Evolutionary conservation across 345 rosid genomes (phyloP), one percentile per base, ranked within the genome.

Genomic region (Chamaenerion angustifolium): DNA sequence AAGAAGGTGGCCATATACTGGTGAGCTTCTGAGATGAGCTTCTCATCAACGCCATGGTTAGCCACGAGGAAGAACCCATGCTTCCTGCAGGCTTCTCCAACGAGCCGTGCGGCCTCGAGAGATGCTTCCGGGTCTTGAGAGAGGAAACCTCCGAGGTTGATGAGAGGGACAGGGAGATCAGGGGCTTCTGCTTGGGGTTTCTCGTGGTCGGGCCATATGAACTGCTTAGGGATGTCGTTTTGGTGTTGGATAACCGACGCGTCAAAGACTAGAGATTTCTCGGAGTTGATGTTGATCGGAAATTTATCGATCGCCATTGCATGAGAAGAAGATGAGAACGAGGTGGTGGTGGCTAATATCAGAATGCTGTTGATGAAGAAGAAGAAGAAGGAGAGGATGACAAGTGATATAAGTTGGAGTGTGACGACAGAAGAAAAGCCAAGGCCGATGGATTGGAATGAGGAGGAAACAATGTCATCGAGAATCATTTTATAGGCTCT

Each of bases 61-160:
- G 76, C 79, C 2, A 88, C 90, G 6, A 88, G 84, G 50, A 93
- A 88, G 73, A 93, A 93, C 0, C 99, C 99, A 4, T 93, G 96
- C 47, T 74, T 68, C 57, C 51, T 64, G 68, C 96, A 85, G 0
- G 99, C 95, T 56, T 79, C 79, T 2, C 76, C 68, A 6, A 84
- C 82, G 51, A 74, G 71, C 49, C 68, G 72, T 0, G 96, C 71
- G 12, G 85, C 95, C 58, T 80, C 25, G 42, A 15, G 48, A 35
- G 76, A 55, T 10, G 88, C 71, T 14, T 42, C 25, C 25, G 25
- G 71, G 75, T 71, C 79, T 16, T 79, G 75, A 0, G 81, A 76
- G 45, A 80, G 76, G 54, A 84, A 70, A 6, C 75, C 70, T 0
- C 68, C 63, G 21, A 93, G 62, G 73, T 93, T 90, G 27, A 93